These are phyloP conservation scores for Rhodotorula taiwanensis DNA, from an alignment of 768 basidiomycete species.

Conservation along the genomic window DNA sequence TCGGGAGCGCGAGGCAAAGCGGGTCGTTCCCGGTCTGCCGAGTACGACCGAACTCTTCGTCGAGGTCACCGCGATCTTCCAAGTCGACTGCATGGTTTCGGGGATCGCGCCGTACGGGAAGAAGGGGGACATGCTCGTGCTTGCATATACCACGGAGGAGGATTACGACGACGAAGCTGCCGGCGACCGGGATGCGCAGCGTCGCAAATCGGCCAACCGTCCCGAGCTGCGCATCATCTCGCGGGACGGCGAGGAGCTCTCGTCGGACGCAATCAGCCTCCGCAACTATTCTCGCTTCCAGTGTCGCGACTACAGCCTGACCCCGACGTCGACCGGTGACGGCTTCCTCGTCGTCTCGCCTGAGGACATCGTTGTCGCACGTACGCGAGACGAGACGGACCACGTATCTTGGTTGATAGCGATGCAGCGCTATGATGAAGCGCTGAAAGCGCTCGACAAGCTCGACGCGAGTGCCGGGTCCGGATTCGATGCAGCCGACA, in stretches of 20 bases:
- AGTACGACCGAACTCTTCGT: constrained; percentile 51
- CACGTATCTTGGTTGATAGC: constrained; percentile 91
- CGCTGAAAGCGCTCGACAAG: constrained; percentile 69
- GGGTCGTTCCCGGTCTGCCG: constrained; percentile 5
- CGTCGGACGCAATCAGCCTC: constrained; percentile 73
- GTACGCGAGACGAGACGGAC: constrained; percentile 76
- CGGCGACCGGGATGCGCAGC: constrained; percentile 51
- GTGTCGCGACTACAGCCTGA: constrained; percentile 77
- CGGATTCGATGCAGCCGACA: constrained; percentile 48
- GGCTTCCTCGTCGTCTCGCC: constrained; percentile 78
- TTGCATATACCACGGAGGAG: constrained; percentile 60
- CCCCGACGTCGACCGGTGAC: constrained; percentile 21
- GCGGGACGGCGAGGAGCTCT: constrained; percentile 75
- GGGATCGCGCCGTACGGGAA: constrained; percentile 65
- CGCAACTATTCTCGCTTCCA: constrained; percentile 72
- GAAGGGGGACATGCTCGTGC: constrained; percentile 58
- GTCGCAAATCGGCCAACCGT: constrained; percentile 76
- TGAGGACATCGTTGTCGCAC: constrained; percentile 76
- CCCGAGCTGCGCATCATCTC: constrained; percentile 91
- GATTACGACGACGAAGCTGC: constrained; percentile 43
- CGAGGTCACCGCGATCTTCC: constrained; percentile 85
- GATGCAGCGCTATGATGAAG: constrained; percentile 76
- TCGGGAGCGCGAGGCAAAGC: constrained; percentile 36
- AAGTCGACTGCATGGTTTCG: constrained; percentile 90
- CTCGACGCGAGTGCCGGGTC: constrained; percentile 50